Conservation (phyloP, 106 monocot species). For the Phalaenopsis equestris region DNA sequence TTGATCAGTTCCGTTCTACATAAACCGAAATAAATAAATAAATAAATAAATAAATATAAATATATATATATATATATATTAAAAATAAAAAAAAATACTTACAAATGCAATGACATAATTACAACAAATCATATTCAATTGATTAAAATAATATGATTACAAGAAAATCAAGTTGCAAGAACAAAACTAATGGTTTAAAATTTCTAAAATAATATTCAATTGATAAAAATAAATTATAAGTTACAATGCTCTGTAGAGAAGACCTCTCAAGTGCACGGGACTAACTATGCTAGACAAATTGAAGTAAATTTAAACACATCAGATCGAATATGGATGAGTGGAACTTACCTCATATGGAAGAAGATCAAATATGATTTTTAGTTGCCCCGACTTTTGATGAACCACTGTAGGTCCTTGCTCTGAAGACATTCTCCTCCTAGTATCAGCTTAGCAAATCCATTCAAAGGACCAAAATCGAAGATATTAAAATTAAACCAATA, state of each 20-base stretch:
- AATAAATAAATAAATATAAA: too few relatives aligned
- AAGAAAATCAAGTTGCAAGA: too few relatives aligned
- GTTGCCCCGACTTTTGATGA: slow-evolving; percentile 86
- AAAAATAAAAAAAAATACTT: too few relatives aligned
- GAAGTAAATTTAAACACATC: slow-evolving; percentile 12
- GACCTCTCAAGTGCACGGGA: slow-evolving; percentile 99
- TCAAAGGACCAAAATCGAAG: slow-evolving; percentile 39
- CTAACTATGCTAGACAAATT: slow-evolving; percentile 87
- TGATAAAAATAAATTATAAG: too few relatives aligned
- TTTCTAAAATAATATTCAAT: too few relatives aligned
- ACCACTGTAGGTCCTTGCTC: slow-evolving; percentile 86
- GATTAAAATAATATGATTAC: too few relatives aligned
- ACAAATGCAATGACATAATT: too few relatives aligned
- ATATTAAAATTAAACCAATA: not conserved
- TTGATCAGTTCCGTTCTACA: too few relatives aligned
- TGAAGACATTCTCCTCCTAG: slow-evolving; percentile 63
- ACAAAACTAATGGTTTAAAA: too few relatives aligned
- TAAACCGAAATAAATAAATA: too few relatives aligned
- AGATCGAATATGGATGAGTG: not conserved
- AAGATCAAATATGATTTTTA: slow-evolving; percentile 87
- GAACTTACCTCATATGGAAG: slow-evolving; percentile 76
- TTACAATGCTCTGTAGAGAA: slow-evolving; percentile 22
- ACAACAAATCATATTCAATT: too few relatives aligned
- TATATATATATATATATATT: too few relatives aligned
- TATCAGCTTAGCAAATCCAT: slow-evolving; percentile 64